phyloP scores from a whole-genome alignment of 2,329 filamentous ascomycete genomes.

The Ophiostoma pallidulum region DNA sequence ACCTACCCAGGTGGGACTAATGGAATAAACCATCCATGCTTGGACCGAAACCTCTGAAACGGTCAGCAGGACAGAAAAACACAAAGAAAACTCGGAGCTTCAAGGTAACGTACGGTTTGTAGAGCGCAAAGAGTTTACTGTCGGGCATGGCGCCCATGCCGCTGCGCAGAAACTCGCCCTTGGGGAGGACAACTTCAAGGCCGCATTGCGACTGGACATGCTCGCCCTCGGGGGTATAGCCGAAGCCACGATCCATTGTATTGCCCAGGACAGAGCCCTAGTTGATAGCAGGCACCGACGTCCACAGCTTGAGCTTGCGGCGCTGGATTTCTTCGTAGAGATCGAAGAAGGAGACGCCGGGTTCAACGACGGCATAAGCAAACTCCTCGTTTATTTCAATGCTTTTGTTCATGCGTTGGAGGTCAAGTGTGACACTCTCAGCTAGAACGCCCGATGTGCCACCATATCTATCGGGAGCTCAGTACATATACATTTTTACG shows the following conservation, averaged over 20 bases:
- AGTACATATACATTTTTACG: too few relatives aligned
- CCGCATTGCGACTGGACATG: slow-evolving; percentile 28
- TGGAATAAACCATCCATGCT: slow-evolving; percentile 40
- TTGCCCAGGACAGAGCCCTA: slow-evolving; percentile 42
- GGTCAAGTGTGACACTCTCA: slow-evolving; percentile 36
- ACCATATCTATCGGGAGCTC: slow-evolving; percentile 38
- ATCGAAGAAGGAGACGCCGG: slow-evolving; percentile 35
- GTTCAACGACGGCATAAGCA: slow-evolving; percentile 34
- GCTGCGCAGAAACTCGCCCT: slow-evolving; percentile 21
- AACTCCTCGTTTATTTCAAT: slow-evolving; percentile 33
- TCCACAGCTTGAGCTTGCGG: slow-evolving; percentile 32
- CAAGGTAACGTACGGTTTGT: slow-evolving; percentile 11
- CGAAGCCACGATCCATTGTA: slow-evolving; percentile 32
- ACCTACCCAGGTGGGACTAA: slow-evolving; percentile 37
- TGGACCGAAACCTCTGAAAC: slow-evolving; percentile 30
- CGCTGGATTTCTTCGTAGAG: slow-evolving; percentile 30
- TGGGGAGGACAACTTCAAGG: slow-evolving; percentile 24
- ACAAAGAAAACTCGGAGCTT: too few relatives aligned
- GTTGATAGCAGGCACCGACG: slow-evolving; percentile 28
- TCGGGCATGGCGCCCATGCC: slow-evolving; percentile 26
- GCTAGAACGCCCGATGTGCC: slow-evolving; percentile 37
- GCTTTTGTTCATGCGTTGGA: slow-evolving; percentile 34
- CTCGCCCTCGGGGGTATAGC: slow-evolving; percentile 28
- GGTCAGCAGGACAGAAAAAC: too few relatives aligned
- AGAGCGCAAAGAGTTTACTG: slow-evolving; percentile 14